Conservation (phyloP, 164 flowering plant genomes). For the Vitis rotundifolia region DNA sequence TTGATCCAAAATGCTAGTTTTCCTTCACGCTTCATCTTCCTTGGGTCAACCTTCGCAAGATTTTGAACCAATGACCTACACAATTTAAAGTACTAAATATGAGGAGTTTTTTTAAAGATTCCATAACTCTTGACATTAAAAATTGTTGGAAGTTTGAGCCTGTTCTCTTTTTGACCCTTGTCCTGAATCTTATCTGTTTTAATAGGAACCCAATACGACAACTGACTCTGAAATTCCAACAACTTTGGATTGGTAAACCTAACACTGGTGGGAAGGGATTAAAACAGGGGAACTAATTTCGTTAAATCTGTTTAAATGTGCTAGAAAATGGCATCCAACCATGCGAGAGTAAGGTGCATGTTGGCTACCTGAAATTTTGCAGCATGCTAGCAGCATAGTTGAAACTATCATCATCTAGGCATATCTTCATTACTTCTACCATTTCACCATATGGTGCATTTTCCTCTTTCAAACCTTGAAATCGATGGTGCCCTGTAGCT, state of each 20-base stretch:
- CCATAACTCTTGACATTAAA: background rate
- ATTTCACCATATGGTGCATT: conserved; percentile 32
- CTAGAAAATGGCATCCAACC: background rate
- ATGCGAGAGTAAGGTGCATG: conserved; percentile 1
- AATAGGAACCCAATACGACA: background rate
- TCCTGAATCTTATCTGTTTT: background rate
- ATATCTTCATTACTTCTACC: conserved; percentile 42
- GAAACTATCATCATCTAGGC: conserved; percentile 46
- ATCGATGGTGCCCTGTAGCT: conserved; percentile 8
- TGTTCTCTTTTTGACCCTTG: background rate
- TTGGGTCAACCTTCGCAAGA: conserved; percentile 60
- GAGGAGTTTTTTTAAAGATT: conserved; percentile 8
- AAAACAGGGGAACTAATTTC: background rate
- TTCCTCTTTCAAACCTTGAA: conserved; percentile 28
- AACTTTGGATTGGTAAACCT: background rate
- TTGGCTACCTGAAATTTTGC: conserved; percentile 50
- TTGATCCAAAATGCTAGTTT: conserved; percentile 75
- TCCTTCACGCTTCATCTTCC: conserved; percentile 60
- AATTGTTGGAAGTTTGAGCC: background rate
- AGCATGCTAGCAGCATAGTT: conserved; percentile 57
- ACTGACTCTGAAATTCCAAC: too few relatives aligned
- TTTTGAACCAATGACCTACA: conserved; percentile 53
- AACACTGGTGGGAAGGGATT: background rate
- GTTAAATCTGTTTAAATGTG: background rate
- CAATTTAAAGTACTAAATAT: conserved; percentile 1